These are phyloP conservation scores for Triadica sebifera DNA, from an alignment of 345 rosid species.

Conservation along the genomic window DNA sequence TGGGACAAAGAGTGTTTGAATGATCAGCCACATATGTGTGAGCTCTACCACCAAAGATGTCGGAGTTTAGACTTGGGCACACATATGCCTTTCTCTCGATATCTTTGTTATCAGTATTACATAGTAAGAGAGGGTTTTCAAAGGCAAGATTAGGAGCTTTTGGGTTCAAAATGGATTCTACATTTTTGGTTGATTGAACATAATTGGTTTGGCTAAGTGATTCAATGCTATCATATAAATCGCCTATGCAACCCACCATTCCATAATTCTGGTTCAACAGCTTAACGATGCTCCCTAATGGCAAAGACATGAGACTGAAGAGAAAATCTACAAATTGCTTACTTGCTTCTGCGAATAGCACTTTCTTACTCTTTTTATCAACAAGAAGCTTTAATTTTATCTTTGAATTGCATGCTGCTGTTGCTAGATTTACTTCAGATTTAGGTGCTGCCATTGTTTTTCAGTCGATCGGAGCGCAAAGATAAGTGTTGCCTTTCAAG, in stretches of 20 bases:
- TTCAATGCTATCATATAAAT: background rate
- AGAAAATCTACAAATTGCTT: background rate
- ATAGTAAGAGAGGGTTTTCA: background rate
- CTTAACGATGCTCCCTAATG: background rate
- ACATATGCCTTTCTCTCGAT: background rate
- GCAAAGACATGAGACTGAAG: constrained; percentile 1
- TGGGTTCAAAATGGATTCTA: background rate
- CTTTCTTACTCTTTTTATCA: background rate
- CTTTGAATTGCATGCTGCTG: background rate
- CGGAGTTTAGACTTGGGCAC: background rate
- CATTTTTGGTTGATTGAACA: background rate
- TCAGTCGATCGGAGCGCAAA: too few relatives aligned
- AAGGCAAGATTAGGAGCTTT: background rate
- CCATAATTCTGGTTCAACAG: background rate
- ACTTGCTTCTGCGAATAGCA: background rate
- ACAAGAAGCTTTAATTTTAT: background rate
- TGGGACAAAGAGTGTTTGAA: background rate
- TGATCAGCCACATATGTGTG: background rate
- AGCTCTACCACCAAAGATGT: background rate
- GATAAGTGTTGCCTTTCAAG: too few relatives aligned
- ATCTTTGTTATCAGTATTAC: background rate
- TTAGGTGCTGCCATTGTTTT: too few relatives aligned
- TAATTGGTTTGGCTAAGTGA: background rate
- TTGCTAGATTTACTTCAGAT: too few relatives aligned
- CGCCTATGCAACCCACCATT: background rate